Evolutionary conservation across 202 grass and related monocot genomes (phyloP).

Genomic region (Setaria italica): DNA sequence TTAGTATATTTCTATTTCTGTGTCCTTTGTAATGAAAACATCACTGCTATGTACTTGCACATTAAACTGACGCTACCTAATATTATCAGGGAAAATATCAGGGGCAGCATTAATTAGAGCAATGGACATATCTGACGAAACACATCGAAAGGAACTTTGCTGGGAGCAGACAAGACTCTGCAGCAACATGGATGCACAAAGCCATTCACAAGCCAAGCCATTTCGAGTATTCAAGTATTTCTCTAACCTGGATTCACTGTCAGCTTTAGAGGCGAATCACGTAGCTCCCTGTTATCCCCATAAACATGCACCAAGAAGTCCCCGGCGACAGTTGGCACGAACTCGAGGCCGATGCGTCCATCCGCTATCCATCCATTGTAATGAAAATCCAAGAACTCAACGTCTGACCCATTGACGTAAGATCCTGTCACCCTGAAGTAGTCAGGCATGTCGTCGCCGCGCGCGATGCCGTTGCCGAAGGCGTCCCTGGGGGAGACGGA

Average conservation of each 20-base stretch:
- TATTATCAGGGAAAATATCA: no score
- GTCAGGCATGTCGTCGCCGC: conserved; percentile 2
- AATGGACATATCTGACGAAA: background rate
- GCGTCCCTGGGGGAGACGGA: conserved; percentile 57
- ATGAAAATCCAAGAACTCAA: conserved; percentile 46
- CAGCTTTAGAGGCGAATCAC: conserved; percentile 59
- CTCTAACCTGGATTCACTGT: conserved; percentile 69
- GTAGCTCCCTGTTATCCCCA: conserved; percentile 53
- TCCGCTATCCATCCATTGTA: conserved; percentile 65
- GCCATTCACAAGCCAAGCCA: no score
- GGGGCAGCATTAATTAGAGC: no score
- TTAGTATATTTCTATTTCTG: background rate
- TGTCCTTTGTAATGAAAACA: no score
- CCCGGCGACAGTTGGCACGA: conserved; percentile 53
- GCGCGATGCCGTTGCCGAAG: conserved; percentile 63
- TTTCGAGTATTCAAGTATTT: background rate
- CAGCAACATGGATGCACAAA: background rate
- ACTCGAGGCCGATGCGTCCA: conserved; percentile 65
- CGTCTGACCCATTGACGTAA: conserved; percentile 48
- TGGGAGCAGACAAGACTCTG: background rate
- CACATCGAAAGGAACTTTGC: background rate
- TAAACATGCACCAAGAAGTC: conserved; percentile 60
- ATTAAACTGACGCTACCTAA: no score
- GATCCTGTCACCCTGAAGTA: conserved; percentile 55
- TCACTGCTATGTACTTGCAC: no score